Base-by-base conservation (phyloP, 2,329 filamentous ascomycete species). In the Fusarium drepaniforme region DNA sequence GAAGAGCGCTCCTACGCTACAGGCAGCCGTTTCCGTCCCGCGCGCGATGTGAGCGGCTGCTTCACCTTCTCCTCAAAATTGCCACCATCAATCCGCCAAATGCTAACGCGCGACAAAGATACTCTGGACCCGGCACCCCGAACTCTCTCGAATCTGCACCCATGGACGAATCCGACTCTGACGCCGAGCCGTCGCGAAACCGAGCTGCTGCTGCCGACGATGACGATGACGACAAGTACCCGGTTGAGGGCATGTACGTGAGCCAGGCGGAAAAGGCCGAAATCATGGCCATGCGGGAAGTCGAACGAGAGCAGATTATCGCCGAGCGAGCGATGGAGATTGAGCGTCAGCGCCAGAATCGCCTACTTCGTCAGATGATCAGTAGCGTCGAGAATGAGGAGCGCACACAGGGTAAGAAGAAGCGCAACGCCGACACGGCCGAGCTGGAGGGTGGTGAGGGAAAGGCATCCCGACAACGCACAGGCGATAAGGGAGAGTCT, bases 251-350 rank as follows among this genome's bases (percentile, higher is more conserved):
- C 77, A 92, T 97, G 79, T 97, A 94, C 82, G 89, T 90, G 78
- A 93, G 91, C 75, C 88, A 91, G 53, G 88, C 90, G 44, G 94
- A 97, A 80, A 96, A 94, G 83, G 89, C 89, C 9, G 88, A 93
- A 62, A 97, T 99, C 72, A 92, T 97, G 89, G 90, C 88, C 67
- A 91, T 98, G 89, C 93, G 95, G 35, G 96, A 98, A 85, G 92
- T 98, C 62, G 92, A 97, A 81, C 93, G 96, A 73, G 97, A 99
- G 83, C 91, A 95, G 81, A 92, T 98, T 53, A 90, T 99, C 8
- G 96, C 95, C 23, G 94, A 97, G 77, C 94, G 97, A 75, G 93
- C 93, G 40, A 91, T 94, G 78, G 92, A 97, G 82, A 92, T 96
- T 68, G 94, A 97, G 80, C 92, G 92, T 63, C 92, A 94, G 77